Base-by-base conservation (phyloP, 1,284 basidiomycete genomes). In the Fomes fomentarius region DNA sequence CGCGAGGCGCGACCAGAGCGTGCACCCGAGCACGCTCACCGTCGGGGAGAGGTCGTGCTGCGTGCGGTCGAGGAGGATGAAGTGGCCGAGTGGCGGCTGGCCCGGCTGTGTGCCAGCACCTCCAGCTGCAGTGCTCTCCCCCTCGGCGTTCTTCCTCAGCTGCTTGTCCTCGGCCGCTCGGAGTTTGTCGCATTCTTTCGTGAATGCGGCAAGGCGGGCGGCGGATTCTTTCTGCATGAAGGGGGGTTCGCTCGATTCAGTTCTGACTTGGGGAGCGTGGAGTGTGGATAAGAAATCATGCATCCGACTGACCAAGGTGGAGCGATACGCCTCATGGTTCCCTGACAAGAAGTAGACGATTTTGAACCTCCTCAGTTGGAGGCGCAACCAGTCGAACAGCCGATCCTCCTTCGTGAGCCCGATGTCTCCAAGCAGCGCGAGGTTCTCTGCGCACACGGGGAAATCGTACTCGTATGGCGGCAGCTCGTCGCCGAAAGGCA, bases 341-440 rank as follows among this genome's bases (percentile, higher is more conserved):
- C 73, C 74, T 2, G 66, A 49, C 1, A 76, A 60, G 47, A 71
- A 76, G 56, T 73, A 69, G 4, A 76, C 61, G n/a, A 52, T 50
- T 51, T 71, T 64, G 61, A 75, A 75, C 12, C 60, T 58, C 33
- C 47, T 46, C 8, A 75, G 61, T 56, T 75, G 73, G 2, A 28
- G 22, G 15, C 63, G 54, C 10, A 76, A 62, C 67, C 74, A 76
- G 6, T 64, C 63, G 42, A 74, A 73, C 6, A 76, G 61, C 7
- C 68, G 63, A 14, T 64, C 65, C 31, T 75, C 66, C 9, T 52
- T 38, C 2, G 71, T 71, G 40, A 63, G 60, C 26, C 74, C 74
- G 14, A 75, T 73, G 54, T 75, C 74, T 4, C 75, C 74, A 3
- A 76, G 69, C 1, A 77, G 53, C 1, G 74, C 74, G 21, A 76